Conservation (phyloP, 2,329 filamentous ascomycete genomes). For the Microdochium nivale region DNA sequence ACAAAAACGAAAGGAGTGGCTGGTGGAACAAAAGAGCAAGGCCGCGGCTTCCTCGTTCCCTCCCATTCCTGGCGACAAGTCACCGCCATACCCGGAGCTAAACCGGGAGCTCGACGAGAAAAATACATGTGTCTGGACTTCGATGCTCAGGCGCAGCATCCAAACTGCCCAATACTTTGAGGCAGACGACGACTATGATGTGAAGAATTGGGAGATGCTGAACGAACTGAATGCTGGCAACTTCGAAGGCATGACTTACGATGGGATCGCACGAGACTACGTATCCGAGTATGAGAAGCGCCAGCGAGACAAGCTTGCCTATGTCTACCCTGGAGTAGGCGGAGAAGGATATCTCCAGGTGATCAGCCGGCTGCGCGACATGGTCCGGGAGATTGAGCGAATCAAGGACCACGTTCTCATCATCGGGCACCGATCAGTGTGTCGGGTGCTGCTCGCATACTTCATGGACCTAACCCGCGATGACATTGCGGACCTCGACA, state of each 20-base stretch:
- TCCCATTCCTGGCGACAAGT: constrained; percentile 83
- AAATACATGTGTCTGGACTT: constrained; percentile 97
- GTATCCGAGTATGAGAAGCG: constrained; percentile 77
- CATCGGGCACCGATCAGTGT: constrained; percentile 86
- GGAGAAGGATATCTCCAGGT: constrained; percentile 96
- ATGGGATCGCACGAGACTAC: constrained; percentile 72
- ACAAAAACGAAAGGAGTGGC: constrained; percentile 71
- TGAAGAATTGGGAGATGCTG: constrained; percentile 96
- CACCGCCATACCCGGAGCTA: constrained; percentile 87
- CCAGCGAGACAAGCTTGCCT: constrained; percentile 80
- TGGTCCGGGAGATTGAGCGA: constrained; percentile 94
- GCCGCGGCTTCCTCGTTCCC: constrained; percentile 72
- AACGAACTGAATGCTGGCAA: constrained; percentile 90
- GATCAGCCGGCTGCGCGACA: constrained; percentile 87
- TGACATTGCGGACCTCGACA: constrained; percentile 89
- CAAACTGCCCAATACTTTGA: constrained; percentile 87
- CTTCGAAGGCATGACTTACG: constrained; percentile 93
- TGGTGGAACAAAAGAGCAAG: constrained; percentile 72
- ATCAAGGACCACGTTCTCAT: constrained; percentile 94
- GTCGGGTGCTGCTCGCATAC: constrained; percentile 87
- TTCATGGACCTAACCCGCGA: constrained; percentile 88
- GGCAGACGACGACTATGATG: constrained; percentile 83
- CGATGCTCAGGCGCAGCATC: constrained; percentile 85
- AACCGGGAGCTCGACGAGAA: constrained; percentile 64
- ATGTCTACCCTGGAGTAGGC: constrained; percentile 91